Evolutionary conservation across 1,139 yeast species (phyloP).

Genomic region (Lizanozyma gosingica): DNA sequence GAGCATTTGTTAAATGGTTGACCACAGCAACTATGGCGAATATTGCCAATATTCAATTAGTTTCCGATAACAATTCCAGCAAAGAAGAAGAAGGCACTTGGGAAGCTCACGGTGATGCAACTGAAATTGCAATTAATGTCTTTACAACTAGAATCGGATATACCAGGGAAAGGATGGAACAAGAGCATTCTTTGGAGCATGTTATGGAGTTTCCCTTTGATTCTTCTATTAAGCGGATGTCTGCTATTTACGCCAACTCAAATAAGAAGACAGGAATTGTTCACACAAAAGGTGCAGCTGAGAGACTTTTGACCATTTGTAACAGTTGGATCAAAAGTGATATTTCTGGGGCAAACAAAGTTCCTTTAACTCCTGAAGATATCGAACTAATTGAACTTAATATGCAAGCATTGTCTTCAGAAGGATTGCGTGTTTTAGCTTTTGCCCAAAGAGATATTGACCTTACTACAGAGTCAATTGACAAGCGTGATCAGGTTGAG

Average conservation of each 20-base stretch:
- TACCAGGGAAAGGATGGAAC: constrained; percentile 34
- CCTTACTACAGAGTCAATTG: constrained; percentile 12
- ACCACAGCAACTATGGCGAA: constrained; percentile 63
- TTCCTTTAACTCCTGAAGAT: constrained; percentile 29
- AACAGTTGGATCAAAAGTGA: constrained; percentile 39
- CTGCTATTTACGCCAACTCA: constrained; percentile 41
- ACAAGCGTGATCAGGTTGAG: constrained; percentile 47
- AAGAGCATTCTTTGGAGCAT: constrained; percentile 29
- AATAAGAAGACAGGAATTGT: constrained; percentile 17
- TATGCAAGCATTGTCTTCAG: constrained; percentile 54
- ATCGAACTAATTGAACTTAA: constrained; percentile 39
- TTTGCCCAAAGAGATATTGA: constrained; percentile 40
- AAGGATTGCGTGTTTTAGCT: constrained; percentile 70
- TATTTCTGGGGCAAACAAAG: constrained; percentile 8
- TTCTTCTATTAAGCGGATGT: constrained; percentile 69
- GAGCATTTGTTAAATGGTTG: constrained; percentile 39
- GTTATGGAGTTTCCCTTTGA: constrained; percentile 70
- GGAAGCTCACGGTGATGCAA: constrained; percentile 81
- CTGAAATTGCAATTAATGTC: constrained; percentile 77
- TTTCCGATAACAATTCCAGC: constrained; percentile 20
- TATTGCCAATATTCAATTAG: constrained; percentile 50
- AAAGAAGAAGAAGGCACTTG: constrained; percentile 35
- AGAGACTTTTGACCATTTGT: constrained; percentile 56
- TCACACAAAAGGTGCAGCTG: constrained; percentile 71
- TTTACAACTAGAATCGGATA: constrained; percentile 50